Percentiles rank a stretch among this genome's conserved stretches.
phyloP scores from a whole-genome alignment of 2,329 filamentous ascomycete species.

The Gaeumannomyces tritici region DNA sequence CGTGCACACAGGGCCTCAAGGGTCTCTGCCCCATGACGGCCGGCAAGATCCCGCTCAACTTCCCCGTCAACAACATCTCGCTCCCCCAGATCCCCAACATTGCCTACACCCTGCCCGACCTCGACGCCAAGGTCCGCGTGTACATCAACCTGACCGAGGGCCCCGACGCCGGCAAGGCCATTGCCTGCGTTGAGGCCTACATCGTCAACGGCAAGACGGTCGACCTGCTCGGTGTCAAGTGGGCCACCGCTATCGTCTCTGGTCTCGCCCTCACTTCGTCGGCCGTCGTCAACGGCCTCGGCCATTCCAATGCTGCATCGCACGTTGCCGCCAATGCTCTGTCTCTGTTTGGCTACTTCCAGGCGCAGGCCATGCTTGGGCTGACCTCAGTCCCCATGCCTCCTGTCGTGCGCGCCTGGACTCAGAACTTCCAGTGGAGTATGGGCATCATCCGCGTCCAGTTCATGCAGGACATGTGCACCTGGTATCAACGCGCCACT shows the following conservation, averaged over 20 bases:
- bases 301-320: conserved; percentile 78
- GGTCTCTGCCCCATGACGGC: conserved; percentile 77
- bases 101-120: conserved; percentile 72
- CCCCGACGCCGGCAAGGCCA: conserved; percentile 35
- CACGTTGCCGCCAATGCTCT: conserved; percentile 79
- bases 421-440: conserved; percentile 86
- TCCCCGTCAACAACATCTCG: conserved; percentile 44
- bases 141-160: conserved; percentile 56
- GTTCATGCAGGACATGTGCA: conserved; percentile 71
- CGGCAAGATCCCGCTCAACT: conserved; percentile 42
- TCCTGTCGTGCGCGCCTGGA: conserved; percentile 76
- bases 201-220: conserved; percentile 80
- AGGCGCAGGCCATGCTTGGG: conserved; percentile 75
- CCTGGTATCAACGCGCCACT: conserved; percentile 82
- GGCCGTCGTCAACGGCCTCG: conserved; percentile 71
- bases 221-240: conserved; percentile 70
- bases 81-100: conserved; percentile 63
- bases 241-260: conserved; percentile 69
- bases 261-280: conserved; percentile 68
- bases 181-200: conserved; percentile 72
- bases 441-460: conserved; percentile 77
- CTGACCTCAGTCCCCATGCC: conserved; percentile 66
- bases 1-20: conserved; percentile 52
- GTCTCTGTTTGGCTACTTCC: conserved; percentile 79
- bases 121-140: conserved; percentile 69